Conservation (phyloP, 495 filamentous ascomycete genomes). For the Trichoderma reesei region DNA sequence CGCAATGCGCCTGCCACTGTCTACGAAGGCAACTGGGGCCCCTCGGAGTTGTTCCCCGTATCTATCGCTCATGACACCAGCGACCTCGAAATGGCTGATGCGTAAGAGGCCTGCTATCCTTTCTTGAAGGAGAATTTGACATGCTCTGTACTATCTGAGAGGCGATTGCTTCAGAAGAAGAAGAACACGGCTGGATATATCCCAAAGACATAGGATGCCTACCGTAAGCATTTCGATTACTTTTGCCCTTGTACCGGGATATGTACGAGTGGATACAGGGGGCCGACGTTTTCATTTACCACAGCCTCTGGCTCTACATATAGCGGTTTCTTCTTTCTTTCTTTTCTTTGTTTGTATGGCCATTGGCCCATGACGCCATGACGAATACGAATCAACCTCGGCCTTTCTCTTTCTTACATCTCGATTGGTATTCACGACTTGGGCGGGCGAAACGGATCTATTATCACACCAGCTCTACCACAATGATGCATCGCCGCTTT, state of each 20-base stretch:
- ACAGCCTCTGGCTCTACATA: neutral
- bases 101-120: constrained; percentile 19
- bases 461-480: neutral
- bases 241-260: neutral
- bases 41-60: constrained; percentile 26
- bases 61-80: constrained; percentile 18
- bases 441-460: neutral
- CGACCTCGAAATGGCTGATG: constrained; percentile 41
- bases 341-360: neutral
- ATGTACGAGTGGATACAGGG: neutral
- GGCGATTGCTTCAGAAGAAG: neutral
- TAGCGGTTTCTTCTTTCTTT: neutral
- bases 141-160: neutral
- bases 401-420: neutral
- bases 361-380: neutral
- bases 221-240: neutral
- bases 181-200: neutral
- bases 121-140: neutral
- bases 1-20: constrained; percentile 79
- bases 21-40: constrained; percentile 93
- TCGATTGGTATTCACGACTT: neutral
- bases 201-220: neutral
- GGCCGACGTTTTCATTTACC: neutral
- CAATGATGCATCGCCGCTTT: neutral
- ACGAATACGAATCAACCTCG: neutral